phyloP scores from a whole-genome alignment of 2,329 filamentous ascomycete species.

The Lachnellula subtilissima region DNA sequence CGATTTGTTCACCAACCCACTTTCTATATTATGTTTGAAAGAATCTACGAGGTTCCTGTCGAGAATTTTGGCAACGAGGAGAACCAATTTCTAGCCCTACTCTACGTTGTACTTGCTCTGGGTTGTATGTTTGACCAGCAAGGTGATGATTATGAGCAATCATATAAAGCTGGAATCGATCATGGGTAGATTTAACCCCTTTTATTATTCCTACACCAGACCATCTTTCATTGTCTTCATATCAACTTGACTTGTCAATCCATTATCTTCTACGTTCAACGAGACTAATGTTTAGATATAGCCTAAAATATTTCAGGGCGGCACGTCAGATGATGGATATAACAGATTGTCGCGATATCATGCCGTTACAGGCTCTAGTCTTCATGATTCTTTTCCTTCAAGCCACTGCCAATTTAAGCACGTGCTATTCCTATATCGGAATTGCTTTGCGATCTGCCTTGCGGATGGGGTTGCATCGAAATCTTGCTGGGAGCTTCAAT shows the following conservation, averaged over 20 bases:
- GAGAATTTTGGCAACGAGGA: conserved; percentile 61
- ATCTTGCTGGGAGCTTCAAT: conserved; percentile 57
- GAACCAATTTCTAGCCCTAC: conserved; percentile 61
- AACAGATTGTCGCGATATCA: conserved; percentile 67
- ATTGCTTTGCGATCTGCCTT: conserved; percentile 72
- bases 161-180: conserved; percentile 48
- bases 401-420: conserved; percentile 71
- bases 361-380: conserved; percentile 68
- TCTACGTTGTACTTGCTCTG: conserved; percentile 66
- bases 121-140: conserved; percentile 68
- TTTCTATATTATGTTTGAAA: conserved; percentile 73
- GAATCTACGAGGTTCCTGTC: conserved; percentile 66
- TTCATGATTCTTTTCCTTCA: conserved; percentile 81
- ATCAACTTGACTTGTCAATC: neutral
- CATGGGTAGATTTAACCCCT: conserved; percentile 47
- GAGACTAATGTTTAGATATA: conserved; percentile 32
- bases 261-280: conserved; percentile 5
- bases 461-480: conserved; percentile 72
- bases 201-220: neutral
- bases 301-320: conserved; percentile 69
- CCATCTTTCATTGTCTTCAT: neutral
- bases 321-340: conserved; percentile 63
- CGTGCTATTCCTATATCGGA: conserved; percentile 75
- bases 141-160: conserved; percentile 42
- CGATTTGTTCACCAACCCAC: conserved; percentile 76